A percentile compares a stretch with the other conserved stretches of the same genome.
Conservation (phyloP, 2,329 filamentous ascomycete genomes). For the Coniochaeta sp. region DNA sequence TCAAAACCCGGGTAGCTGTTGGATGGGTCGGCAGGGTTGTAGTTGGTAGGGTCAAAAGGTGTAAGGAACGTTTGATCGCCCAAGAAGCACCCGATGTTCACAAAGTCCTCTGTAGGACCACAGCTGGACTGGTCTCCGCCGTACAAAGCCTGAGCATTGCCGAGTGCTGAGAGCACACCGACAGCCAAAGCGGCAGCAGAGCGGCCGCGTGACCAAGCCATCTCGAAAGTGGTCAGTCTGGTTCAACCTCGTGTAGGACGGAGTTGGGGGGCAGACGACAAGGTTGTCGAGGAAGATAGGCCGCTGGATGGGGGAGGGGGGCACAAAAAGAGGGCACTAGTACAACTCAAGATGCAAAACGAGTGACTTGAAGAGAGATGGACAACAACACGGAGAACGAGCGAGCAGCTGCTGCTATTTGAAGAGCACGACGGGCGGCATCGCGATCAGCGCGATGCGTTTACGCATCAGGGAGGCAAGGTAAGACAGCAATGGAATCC, state of each 20-base stretch:
- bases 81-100: conserved; percentile 8
- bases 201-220: conserved; percentile 1
- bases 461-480: not conserved
- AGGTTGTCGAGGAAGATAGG: not conserved
- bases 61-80: conserved; percentile 7
- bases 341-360: not conserved
- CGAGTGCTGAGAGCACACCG: conserved; percentile 9
- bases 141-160: conserved; percentile 8
- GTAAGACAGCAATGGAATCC: conserved; percentile 1
- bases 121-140: conserved; percentile 3
- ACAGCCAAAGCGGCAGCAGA: not conserved
- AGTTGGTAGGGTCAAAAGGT: conserved; percentile 10
- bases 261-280: not conserved
- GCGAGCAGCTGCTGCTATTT: not conserved
- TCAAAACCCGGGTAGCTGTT: conserved; percentile 14
- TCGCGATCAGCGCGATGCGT: not conserved
- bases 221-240: not conserved
- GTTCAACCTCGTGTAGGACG: not conserved
- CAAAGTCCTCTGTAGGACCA: conserved; percentile 7
- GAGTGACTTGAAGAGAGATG: conserved; percentile 1
- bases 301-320: not conserved
- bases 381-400: not conserved
- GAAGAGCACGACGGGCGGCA: not conserved
- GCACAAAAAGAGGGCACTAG: not conserved
- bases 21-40: conserved; percentile 9